These are phyloP conservation scores for Trametes elegans DNA, from an alignment of 768 basidiomycete species.

Conservation along the genomic window DNA sequence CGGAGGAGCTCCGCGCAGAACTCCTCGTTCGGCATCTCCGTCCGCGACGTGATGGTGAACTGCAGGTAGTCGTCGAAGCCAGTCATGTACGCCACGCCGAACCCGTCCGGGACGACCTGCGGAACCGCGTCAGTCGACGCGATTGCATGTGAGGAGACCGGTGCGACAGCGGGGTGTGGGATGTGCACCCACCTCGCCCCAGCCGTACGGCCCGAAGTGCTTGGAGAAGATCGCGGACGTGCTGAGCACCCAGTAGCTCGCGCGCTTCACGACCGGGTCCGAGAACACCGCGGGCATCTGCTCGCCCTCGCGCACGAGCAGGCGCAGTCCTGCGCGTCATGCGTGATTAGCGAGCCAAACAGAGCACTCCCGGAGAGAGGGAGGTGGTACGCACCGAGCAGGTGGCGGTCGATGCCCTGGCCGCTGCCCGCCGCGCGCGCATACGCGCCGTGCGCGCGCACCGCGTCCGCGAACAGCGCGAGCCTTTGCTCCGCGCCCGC, in stretches of 20 bases:
- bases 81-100: slow-evolving; percentile 95
- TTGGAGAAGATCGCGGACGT: slow-evolving; percentile 89
- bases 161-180: too few species aligned
- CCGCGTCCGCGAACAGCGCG: slow-evolving; percentile 55
- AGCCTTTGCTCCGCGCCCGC: slow-evolving; percentile 44
- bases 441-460: slow-evolving; percentile 60
- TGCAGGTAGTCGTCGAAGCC: slow-evolving; percentile 68
- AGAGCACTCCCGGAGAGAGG: not conserved
- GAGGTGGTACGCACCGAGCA: slow-evolving; percentile 58
- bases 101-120: slow-evolving; percentile 86
- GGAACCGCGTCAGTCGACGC: not conserved
- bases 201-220: slow-evolving; percentile 83
- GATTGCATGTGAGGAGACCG: too few species aligned
- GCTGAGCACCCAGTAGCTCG: slow-evolving; percentile 84
- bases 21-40: slow-evolving; percentile 74
- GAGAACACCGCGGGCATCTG: slow-evolving; percentile 65
- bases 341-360: not conserved
- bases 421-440: slow-evolving; percentile 66
- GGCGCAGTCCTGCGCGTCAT: slow-evolving; percentile 19
- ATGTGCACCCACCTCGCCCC: slow-evolving; percentile 82
- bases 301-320: slow-evolving; percentile 60
- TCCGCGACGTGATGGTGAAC: slow-evolving; percentile 86
- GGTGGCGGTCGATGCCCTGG: slow-evolving; percentile 82
- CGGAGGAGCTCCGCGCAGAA: slow-evolving; percentile 68
- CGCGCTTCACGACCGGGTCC: slow-evolving; percentile 71